Conservation (phyloP, 768 basidiomycete species). For the Lentinula raphanica region DNA sequence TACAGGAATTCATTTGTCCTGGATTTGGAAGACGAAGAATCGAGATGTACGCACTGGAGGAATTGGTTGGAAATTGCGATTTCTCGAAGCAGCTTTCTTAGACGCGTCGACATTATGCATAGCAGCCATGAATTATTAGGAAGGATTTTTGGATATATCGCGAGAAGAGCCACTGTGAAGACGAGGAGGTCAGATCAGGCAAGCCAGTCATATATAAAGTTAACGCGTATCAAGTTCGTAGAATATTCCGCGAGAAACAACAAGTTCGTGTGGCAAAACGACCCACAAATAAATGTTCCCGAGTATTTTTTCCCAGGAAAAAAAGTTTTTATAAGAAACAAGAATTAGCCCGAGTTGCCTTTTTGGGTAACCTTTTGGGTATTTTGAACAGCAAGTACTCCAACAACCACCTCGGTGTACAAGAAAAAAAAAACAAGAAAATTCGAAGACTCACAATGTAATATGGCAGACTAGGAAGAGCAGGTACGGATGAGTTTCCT, state of each 20-base stretch:
- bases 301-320: neutral
- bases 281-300: neutral
- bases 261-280: neutral
- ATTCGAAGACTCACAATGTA: neutral
- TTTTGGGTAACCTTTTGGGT: neutral
- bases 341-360: neutral
- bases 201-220: neutral
- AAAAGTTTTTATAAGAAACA: slow-evolving; percentile 1
- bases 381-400: neutral
- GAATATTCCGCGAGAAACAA: neutral
- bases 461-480: neutral
- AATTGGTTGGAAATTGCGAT: slow-evolving; percentile 9
- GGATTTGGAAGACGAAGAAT: neutral
- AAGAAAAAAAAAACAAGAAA: neutral
- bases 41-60: slow-evolving; percentile 15
- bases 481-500: neutral
- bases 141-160: neutral
- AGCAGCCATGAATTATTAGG: neutral
- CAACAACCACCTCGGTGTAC: neutral
- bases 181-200: neutral
- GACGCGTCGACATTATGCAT: slow-evolving; percentile 5
- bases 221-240: neutral
- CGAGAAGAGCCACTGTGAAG: slow-evolving; percentile 4
- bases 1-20: slow-evolving; percentile 12
- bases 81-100: slow-evolving; percentile 9